phyloP scores from a whole-genome alignment of 1,284 basidiomycete species.

The Austropuccinia psidii region DNA sequence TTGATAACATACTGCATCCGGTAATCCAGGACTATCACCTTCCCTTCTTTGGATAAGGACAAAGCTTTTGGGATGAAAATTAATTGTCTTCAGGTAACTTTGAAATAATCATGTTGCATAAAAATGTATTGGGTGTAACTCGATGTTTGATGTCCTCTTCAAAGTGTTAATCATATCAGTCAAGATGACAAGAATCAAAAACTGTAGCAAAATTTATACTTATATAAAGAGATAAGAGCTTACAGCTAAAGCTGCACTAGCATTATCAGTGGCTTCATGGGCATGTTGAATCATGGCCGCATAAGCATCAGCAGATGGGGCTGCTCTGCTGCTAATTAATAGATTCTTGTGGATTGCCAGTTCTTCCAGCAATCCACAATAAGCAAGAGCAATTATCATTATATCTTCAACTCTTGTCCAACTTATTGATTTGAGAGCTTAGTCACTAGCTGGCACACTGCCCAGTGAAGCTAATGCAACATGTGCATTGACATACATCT shows the following conservation, averaged over 20 bases:
- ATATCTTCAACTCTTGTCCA: slow-evolving; percentile 76
- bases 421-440: neutral
- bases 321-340: slow-evolving; percentile 68
- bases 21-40: slow-evolving; percentile 48
- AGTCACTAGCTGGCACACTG: neutral
- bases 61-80: slow-evolving; percentile 25
- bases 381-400: slow-evolving; percentile 76
- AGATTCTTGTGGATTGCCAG: slow-evolving; percentile 72
- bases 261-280: slow-evolving; percentile 88
- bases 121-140: slow-evolving; percentile 69
- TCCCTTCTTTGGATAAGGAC: neutral
- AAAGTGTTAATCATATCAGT: slow-evolving; percentile 55
- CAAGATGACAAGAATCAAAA: neutral
- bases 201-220: too few species aligned
- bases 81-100: slow-evolving; percentile 81
- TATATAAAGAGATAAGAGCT: neutral
- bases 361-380: slow-evolving; percentile 66
- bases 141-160: slow-evolving; percentile 65
- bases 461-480: neutral
- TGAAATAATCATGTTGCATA: slow-evolving; percentile 92
- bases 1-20: slow-evolving; percentile 87
- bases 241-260: slow-evolving; percentile 62
- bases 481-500: slow-evolving; percentile 12
- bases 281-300: slow-evolving; percentile 76
- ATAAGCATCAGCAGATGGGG: slow-evolving; percentile 78